phyloP scores from a whole-genome alignment of 1,284 basidiomycete genomes.

The Microbotryum saponariae region DNA sequence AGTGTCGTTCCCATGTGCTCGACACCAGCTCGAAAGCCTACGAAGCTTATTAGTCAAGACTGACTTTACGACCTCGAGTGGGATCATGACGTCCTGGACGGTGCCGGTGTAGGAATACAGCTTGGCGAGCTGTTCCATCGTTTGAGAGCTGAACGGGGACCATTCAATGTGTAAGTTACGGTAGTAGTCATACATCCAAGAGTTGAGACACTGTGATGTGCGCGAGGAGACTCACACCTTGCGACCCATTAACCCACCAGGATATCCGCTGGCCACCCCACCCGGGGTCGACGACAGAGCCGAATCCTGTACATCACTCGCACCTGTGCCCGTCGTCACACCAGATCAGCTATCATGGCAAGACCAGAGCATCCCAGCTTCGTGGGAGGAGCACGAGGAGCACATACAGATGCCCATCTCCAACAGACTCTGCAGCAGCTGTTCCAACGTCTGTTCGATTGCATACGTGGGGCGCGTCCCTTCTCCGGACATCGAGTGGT shows the following conservation, averaged over 20 bases:
- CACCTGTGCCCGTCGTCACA: slow-evolving; percentile 16
- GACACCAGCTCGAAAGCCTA: neutral
- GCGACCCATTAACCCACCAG: slow-evolving; percentile 32
- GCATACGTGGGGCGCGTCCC: too few relatives aligned
- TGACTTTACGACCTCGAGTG: slow-evolving; percentile 27
- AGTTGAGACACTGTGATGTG: neutral
- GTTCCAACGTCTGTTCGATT: slow-evolving; percentile 31
- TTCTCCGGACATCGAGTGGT: too few relatives aligned
- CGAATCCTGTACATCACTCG: slow-evolving; percentile 33
- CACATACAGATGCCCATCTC: slow-evolving; percentile 34
- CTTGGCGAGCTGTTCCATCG: slow-evolving; percentile 22
- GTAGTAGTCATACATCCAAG: neutral
- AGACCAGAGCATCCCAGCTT: neutral
- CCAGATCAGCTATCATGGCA: neutral
- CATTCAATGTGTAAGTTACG: neutral
- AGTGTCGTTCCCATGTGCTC: neutral
- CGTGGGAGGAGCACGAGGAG: too few relatives aligned
- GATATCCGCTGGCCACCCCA: slow-evolving; percentile 19
- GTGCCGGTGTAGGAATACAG: slow-evolving; percentile 24
- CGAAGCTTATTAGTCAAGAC: neutral
- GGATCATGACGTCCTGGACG: slow-evolving; percentile 14
- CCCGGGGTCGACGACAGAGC: slow-evolving; percentile 23
- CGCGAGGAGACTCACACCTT: slow-evolving; percentile 31
- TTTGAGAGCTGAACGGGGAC: slow-evolving; percentile 12
- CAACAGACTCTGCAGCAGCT: slow-evolving; percentile 32